Base-by-base conservation (phyloP, 768 basidiomycete genomes). In the Tephrocybe sp. region DNA sequence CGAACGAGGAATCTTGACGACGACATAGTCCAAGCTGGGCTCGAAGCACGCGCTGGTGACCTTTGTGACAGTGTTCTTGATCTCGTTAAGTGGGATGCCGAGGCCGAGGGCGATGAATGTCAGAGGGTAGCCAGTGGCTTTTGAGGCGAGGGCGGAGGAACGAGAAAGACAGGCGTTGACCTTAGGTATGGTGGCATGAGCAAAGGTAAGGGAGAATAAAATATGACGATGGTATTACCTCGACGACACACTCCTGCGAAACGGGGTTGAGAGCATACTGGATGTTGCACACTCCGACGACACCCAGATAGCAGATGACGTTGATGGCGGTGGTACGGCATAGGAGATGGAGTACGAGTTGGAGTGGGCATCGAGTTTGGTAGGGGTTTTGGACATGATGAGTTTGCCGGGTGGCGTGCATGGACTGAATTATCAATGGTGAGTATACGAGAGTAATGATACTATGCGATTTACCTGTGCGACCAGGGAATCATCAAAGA, bases 1-100 rank as follows among this genome's bases (percentile, higher is more conserved):
- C 95, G 97, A 99, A 56, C 95, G 88, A 47, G 95, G 95, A 61
- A 99, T 97, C 76, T 99, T 98, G 64, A 98, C 94, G 38, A 98
- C 94, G 49, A 88, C 82, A 65, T 99, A 99, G 67, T 99, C 95
- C 73, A 99, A 77, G 59, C 88, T 91, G 5, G 95, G 97, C 71
- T 99, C 95, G 67, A 99, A 99, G 73, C 95, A 99, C 2, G 97
- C 95, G 27, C 85, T 87, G 3, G 95, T 98, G 48, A 91, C 87
- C 67, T 94, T 95, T 43, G 95, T 98, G 47, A 99, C 95, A 16
- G 88, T 86, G 72, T 99, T 99, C 70, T 87, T 91, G 72, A 99
- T 97, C 72, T 95, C 94, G 69, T 97, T 95, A 36, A 99, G 80
- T 9, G 95, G 95, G 50, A 98, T 94, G 37, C 92, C 91, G 41